Percentiles rank a stretch among this genome's conserved stretches.
Evolutionary conservation across 2,329 filamentous ascomycete genomes (phyloP).

Genomic region (Pseudopyricularia javanii): DNA sequence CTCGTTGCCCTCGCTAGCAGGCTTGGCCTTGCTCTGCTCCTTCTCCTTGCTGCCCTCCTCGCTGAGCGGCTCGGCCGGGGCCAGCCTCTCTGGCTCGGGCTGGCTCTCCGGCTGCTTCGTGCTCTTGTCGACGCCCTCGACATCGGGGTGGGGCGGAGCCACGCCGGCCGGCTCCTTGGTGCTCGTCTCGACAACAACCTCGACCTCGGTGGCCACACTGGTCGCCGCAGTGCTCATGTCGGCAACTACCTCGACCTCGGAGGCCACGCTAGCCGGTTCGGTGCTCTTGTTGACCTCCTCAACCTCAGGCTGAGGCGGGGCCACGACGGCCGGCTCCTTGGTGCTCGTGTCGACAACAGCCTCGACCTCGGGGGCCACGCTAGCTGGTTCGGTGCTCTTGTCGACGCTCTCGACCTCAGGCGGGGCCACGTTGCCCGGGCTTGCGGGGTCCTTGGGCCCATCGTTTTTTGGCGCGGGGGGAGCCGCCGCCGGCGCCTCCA

Average conservation of each 20-base stretch:
- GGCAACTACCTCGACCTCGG: too few relatives aligned
- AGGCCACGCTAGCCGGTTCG: too few relatives aligned
- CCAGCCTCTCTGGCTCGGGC: constrained; percentile 16
- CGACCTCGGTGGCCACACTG: too few relatives aligned
- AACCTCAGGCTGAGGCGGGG: constrained; percentile 48
- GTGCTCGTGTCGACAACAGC: too few relatives aligned
- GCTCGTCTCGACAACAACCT: too few relatives aligned
- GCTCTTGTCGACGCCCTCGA: constrained; percentile 47
- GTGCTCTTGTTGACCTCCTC: constrained; percentile 50
- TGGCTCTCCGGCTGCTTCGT: constrained; percentile 23
- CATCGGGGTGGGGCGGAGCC: constrained; percentile 47
- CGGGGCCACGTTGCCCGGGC: constrained; percentile 32
- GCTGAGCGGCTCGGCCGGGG: constrained; percentile 28
- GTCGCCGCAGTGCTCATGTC: too few relatives aligned
- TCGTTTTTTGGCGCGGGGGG: constrained; percentile 12
- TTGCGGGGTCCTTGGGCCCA: not conserved
- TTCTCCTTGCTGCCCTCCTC: constrained; percentile 48
- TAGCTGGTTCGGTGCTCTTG: constrained; percentile 42
- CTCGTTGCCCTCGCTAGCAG: constrained; percentile 50
- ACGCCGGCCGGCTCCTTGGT: constrained; percentile 20
- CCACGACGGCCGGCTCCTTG: constrained; percentile 22
- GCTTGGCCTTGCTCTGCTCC: constrained; percentile 43
- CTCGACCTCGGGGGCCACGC: too few relatives aligned
- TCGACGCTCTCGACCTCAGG: constrained; percentile 50
- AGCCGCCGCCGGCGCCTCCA: not conserved